phyloP scores from a whole-genome alignment of 2,329 filamentous ascomycete genomes.

The Rosellinia necatrix region DNA sequence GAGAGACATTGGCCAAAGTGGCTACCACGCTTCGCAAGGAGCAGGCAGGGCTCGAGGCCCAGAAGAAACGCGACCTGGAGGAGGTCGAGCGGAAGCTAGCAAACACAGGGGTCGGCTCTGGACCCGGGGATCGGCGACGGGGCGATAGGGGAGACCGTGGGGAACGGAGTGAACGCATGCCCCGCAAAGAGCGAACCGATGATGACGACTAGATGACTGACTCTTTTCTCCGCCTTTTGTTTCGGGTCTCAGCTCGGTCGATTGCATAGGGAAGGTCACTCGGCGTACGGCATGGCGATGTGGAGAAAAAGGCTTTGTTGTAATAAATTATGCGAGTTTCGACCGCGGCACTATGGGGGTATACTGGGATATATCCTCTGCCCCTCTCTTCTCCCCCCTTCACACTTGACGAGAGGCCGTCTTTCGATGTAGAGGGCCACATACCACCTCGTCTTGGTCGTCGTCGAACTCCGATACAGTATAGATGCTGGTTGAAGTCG shows the following conservation, averaged over 20 bases:
- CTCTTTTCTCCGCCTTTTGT: conserved; percentile 31
- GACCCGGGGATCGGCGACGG: conserved; percentile 42
- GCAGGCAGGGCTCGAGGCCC: conserved; percentile 76
- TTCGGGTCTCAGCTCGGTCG: conserved; percentile 30
- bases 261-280: conserved; percentile 35
- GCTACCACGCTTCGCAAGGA: conserved; percentile 78
- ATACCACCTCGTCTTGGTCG: conserved; percentile 20
- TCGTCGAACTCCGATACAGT: conserved; percentile 14
- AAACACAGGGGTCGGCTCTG: conserved; percentile 46
- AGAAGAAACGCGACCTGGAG: conserved; percentile 77
- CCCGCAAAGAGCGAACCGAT: conserved; percentile 55
- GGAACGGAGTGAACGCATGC: conserved; percentile 39
- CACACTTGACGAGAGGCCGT: conserved; percentile 15
- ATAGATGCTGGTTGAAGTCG: conserved; percentile 21
- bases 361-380: conserved; percentile 17
- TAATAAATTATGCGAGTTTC: conserved; percentile 30
- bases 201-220: conserved; percentile 56
- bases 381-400: no score
- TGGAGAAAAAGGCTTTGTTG: conserved; percentile 34
- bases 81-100: conserved; percentile 71
- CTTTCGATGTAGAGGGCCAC: conserved; percentile 22
- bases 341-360: conserved; percentile 17
- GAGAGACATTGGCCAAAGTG: conserved; percentile 78
- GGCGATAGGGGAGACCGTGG: conserved; percentile 34
- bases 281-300: conserved; percentile 38